Conservation (phyloP, 495 filamentous ascomycete genomes). For the Podospora conica region DNA sequence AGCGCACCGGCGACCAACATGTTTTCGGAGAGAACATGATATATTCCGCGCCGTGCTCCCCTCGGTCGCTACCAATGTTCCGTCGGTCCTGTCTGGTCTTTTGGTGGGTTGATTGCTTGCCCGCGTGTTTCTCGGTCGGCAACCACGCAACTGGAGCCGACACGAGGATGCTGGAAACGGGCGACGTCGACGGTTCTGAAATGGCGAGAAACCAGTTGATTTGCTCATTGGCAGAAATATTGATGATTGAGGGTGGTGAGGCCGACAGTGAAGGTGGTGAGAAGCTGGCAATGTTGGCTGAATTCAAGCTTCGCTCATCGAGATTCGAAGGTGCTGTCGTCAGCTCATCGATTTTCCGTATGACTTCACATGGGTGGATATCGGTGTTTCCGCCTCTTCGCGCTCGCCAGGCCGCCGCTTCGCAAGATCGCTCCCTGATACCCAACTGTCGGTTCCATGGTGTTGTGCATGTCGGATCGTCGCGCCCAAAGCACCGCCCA, state of each 20-base stretch:
- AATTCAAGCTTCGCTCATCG: no score
- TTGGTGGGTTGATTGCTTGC: no score
- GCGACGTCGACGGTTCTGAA: no score
- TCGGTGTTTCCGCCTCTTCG: neutral
- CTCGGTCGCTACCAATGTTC: neutral
- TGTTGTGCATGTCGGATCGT: conserved; percentile 10
- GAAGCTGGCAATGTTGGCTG: no score
- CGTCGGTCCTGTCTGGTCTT: neutral
- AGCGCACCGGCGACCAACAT: neutral
- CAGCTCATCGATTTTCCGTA: neutral
- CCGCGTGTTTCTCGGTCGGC: no score
- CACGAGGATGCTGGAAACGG: no score
- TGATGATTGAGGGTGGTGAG: no score
- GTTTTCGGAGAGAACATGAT: neutral
- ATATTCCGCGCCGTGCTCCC: neutral
- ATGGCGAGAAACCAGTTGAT: no score
- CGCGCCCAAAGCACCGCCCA: conserved; percentile 3
- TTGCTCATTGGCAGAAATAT: no score
- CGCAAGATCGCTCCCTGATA: conserved; percentile 17
- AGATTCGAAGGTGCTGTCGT: neutral
- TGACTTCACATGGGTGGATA: neutral
- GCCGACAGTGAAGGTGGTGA: neutral
- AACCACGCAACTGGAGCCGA: no score
- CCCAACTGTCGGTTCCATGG: conserved; percentile 12
- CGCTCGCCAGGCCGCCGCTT: neutral